phyloP scores from a whole-genome alignment of 2,329 filamentous ascomycete genomes.

The Stylonectria norvegica region DNA sequence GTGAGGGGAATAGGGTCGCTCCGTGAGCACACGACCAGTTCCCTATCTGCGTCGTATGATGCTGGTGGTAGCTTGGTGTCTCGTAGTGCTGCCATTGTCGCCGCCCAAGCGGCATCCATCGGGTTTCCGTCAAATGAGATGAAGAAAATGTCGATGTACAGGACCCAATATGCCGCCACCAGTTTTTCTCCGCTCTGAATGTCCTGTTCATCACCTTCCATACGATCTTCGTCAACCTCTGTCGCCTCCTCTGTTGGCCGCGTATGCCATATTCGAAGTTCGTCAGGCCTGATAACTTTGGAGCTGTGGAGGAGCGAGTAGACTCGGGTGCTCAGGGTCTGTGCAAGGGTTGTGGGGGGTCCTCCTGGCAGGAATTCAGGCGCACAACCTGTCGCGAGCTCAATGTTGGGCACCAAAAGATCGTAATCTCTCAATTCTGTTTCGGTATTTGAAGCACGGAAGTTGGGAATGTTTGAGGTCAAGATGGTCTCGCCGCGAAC shows the following conservation, averaged over 20 bases:
- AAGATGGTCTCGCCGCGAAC: conserved; percentile 82
- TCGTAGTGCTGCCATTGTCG: conserved; percentile 73
- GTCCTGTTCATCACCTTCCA: conserved; percentile 36
- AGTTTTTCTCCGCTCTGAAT: conserved; percentile 36
- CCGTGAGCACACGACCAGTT: conserved; percentile 72
- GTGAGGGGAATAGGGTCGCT: conserved; percentile 53
- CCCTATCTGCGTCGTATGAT: conserved; percentile 78
- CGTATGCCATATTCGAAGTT: conserved; percentile 70
- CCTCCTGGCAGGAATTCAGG: conserved; percentile 81
- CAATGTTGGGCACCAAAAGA: conserved; percentile 88
- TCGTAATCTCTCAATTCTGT: conserved; percentile 59
- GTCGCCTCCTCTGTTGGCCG: conserved; percentile 47
- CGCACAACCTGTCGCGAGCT: conserved; percentile 85
- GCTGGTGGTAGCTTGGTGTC: conserved; percentile 76
- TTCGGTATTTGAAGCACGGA: conserved; percentile 43
- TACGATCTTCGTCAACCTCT: conserved; percentile 41
- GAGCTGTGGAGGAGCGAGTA: conserved; percentile 72
- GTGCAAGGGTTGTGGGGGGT: conserved; percentile 74
- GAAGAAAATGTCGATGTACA: conserved; percentile 94
- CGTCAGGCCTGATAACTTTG: conserved; percentile 60
- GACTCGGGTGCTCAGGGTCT: conserved; percentile 78
- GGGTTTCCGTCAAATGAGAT: conserved; percentile 89
- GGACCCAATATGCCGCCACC: conserved; percentile 88
- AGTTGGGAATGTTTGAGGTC: conserved; percentile 69
- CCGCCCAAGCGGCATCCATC: conserved; percentile 87